Percentiles rank a stretch among this genome's conserved stretches.
Evolutionary conservation across 345 rosid genomes (phyloP).

Genomic region (Citrus medica): DNA sequence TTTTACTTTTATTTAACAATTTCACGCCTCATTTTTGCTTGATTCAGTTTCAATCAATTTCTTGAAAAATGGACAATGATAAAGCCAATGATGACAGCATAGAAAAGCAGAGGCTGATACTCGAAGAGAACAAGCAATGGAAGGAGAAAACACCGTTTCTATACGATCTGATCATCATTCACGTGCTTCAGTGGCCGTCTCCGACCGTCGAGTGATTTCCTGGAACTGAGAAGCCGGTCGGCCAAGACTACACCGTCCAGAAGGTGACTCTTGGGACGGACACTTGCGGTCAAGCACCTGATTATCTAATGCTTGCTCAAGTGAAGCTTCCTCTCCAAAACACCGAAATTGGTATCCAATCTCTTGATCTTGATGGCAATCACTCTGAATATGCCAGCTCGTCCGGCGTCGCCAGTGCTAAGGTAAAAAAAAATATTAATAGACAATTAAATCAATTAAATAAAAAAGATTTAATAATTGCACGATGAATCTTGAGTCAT

Average conservation of each 20-base stretch:
- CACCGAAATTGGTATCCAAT: constrained; percentile 83
- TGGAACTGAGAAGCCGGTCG: constrained; percentile 83
- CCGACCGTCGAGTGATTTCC: constrained; percentile 97
- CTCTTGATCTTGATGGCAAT: constrained; percentile 63
- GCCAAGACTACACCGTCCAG: constrained; percentile 86
- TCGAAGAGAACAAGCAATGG: constrained; percentile 97
- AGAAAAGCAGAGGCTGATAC: constrained; percentile 78
- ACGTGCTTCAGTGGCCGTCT: constrained; percentile 98
- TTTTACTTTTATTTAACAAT: too few relatives aligned
- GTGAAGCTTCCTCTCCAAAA: constrained; percentile 93
- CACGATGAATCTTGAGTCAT: too few relatives aligned
- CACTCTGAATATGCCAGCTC: constrained; percentile 75
- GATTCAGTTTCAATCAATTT: too few relatives aligned
- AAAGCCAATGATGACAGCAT: constrained; percentile 70
- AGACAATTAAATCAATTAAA: too few relatives aligned
- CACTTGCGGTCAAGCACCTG: constrained; percentile 93
- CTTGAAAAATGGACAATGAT: too few relatives aligned
- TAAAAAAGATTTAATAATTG: too few relatives aligned
- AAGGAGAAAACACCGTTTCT: constrained; percentile 97
- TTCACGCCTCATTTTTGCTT: too few relatives aligned
- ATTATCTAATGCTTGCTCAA: constrained; percentile 89
- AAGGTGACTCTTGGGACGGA: constrained; percentile 97
- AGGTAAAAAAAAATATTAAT: constrained; percentile 34
- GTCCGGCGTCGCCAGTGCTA: constrained; percentile 70
- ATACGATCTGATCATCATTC: constrained; percentile 91